A percentile compares a stretch with the other conserved stretches of the same genome.
Conservation (phyloP, 2,329 filamentous ascomycete species). For the Trichothecium sympodiale region DNA sequence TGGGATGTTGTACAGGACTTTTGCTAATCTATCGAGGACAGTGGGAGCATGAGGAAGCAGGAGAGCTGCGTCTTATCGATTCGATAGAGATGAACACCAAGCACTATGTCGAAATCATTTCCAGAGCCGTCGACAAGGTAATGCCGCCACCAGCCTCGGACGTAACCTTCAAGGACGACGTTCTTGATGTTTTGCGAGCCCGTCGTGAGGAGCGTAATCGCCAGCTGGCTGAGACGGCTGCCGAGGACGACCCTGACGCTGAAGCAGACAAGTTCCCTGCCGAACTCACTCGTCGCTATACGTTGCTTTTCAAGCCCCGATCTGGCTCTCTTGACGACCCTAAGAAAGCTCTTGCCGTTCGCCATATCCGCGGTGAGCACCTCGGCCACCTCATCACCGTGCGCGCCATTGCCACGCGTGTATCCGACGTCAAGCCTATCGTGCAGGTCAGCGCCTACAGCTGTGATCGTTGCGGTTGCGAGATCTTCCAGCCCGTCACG, state of each 20-base stretch:
- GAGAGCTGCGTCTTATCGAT: slow-evolving; percentile 62
- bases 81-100: slow-evolving; percentile 86
- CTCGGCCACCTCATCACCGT: slow-evolving; percentile 89
- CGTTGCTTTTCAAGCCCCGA: slow-evolving; percentile 87
- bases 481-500: slow-evolving; percentile 93
- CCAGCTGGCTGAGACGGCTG: slow-evolving; percentile 54
- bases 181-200: slow-evolving; percentile 92
- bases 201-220: slow-evolving; percentile 81
- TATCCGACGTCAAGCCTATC: slow-evolving; percentile 94
- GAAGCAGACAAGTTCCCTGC: slow-evolving; percentile 77
- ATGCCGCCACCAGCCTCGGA: slow-evolving; percentile 72
- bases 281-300: slow-evolving; percentile 86
- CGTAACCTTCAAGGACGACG: slow-evolving; percentile 92
- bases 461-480: slow-evolving; percentile 89
- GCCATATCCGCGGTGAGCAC: slow-evolving; percentile 86
- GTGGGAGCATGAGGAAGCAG: slow-evolving; percentile 66
- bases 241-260: slow-evolving; percentile 54
- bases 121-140: slow-evolving; percentile 74
- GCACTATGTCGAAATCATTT: slow-evolving; percentile 89
- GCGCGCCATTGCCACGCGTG: slow-evolving; percentile 84
- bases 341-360: slow-evolving; percentile 67
- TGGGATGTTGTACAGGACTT: too few species aligned
- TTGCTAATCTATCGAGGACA: slow-evolving; percentile 22
- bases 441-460: slow-evolving; percentile 98
- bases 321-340: slow-evolving; percentile 58